A percentile compares a stretch with the other conserved stretches of the same genome.
Conservation (phyloP, 345 rosid species). For the Leavenworthia alabamica region DNA sequence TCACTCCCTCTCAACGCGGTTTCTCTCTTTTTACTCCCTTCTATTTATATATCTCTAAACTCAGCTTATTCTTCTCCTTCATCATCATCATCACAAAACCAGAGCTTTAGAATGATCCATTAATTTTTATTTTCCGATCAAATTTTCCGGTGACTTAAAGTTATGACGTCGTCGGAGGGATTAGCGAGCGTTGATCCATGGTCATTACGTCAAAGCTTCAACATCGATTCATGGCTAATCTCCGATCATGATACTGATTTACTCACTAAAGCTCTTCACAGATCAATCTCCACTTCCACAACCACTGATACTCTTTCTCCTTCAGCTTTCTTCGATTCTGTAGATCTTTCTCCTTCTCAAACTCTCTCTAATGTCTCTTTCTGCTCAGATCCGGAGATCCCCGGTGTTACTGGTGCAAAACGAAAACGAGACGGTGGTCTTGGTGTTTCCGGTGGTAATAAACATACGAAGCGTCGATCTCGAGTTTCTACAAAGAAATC, state of each 20-base stretch:
- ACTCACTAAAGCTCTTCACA: slow-evolving; percentile 46
- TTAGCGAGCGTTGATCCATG: slow-evolving; percentile 31
- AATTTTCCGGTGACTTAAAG: background rate
- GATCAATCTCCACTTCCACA: too few species aligned
- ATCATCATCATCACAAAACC: too few species aligned
- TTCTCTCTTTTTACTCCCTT: too few species aligned
- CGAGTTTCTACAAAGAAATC: slow-evolving; percentile 55
- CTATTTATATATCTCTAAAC: slow-evolving; percentile 20
- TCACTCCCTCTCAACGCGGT: slow-evolving; percentile 32
- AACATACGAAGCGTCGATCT: slow-evolving; percentile 56
- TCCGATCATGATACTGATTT: slow-evolving; percentile 25
- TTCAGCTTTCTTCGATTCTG: slow-evolving; percentile 21
- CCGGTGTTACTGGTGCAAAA: background rate
- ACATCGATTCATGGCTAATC: slow-evolving; percentile 27
- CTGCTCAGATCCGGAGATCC: slow-evolving; percentile 29
- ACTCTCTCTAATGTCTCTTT: slow-evolving; percentile 27
- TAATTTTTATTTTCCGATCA: background rate
- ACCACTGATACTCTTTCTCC: slow-evolving; percentile 22
- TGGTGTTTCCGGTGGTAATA: slow-evolving; percentile 32
- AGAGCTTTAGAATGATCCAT: background rate
- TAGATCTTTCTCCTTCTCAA: slow-evolving; percentile 36
- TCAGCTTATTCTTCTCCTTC: background rate
- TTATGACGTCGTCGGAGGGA: slow-evolving; percentile 24
- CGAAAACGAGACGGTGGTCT: slow-evolving; percentile 23
- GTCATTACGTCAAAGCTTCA: slow-evolving; percentile 19